phyloP scores from a whole-genome alignment of 176 grass and related monocot genomes.

The Lolium multiflorum region DNA sequence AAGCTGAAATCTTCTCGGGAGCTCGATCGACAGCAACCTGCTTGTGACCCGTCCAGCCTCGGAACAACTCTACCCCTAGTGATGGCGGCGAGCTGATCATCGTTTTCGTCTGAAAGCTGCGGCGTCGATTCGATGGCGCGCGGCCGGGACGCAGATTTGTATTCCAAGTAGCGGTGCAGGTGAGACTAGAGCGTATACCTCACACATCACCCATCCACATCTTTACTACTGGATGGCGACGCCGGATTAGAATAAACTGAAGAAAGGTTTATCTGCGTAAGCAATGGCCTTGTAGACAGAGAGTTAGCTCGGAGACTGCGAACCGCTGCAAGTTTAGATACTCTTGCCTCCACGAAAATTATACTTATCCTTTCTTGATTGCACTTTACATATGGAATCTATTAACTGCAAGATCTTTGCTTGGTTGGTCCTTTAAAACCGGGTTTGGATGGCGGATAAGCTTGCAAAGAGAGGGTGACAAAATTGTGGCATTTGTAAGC shows the following conservation, averaged over 20 bases:
- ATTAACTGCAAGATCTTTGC: no score
- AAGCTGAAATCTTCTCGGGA: neutral
- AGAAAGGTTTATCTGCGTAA: no score
- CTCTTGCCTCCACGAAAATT: neutral
- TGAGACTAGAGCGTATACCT: neutral
- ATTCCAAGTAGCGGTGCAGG: slow-evolving; percentile 38
- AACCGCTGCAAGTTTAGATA: neutral
- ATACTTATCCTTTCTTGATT: neutral
- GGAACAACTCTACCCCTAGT: neutral
- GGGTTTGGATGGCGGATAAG: no score
- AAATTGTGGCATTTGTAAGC: no score
- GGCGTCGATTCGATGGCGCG: slow-evolving; percentile 9
- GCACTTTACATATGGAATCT: no score
- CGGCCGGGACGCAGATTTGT: slow-evolving; percentile 4
- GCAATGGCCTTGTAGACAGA: no score
- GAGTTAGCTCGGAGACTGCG: no score
- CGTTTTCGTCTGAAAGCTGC: slow-evolving; percentile 34
- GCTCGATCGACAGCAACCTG: slow-evolving; percentile 8
- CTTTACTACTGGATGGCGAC: no score
- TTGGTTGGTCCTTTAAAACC: no score
- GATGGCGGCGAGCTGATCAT: slow-evolving; percentile 18
- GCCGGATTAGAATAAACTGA: no score
- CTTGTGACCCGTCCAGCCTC: neutral
- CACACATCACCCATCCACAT: no score
- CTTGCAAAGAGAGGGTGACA: no score